Base-by-base conservation (phyloP, 805 yeast genomes). In the Cephaloascus albidus region DNA sequence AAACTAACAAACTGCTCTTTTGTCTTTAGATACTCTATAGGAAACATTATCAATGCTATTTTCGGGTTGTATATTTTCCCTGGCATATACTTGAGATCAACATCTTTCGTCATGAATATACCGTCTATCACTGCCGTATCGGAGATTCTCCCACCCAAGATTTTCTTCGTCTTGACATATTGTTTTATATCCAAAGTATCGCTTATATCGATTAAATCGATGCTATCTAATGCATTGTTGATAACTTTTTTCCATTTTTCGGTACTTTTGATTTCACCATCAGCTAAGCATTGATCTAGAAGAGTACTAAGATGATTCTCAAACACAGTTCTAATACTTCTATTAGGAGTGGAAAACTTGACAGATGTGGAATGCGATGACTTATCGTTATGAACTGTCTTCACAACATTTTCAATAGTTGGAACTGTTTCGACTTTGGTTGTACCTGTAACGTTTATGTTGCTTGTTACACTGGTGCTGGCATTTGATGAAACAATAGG, bases 101-200 rank as follows among this genome's bases (percentile, higher is more conserved):
- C 64, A 15, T 80, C 76, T 47, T 88, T 87, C 0, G 97, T 83
- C 57, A 89, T 87, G 3, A 86, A 82, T 3, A 86, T 59, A 0
- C 98, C 99, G 51, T 83, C 79, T 3, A 90, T 56, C 23, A 75
- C 71, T 20, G 62, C 61, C 0, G 90, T 76, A 34, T 83, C 79
- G 4, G 65, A 61, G 1, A 81, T 73, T 1, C 55, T 42, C 0
- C 94, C 93, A 1, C 98, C 97, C 1, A 81, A 70, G 6, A 90
- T 76, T 43, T 87, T 71, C 53, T 93, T 94, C 35, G 93, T 70
- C 52, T 94, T 93, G 34, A 93, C 76, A 57, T 85, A 90, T 48
- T 83, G 89, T n/a, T 90, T 72, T 37, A 89, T 79, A 54, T 93
- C 97, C 43, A 88, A 70, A 3, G 81, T 80, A 44, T 83, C 90